Base-by-base conservation (phyloP, 2,329 filamentous ascomycete genomes). In the Cercospora berteroae region DNA sequence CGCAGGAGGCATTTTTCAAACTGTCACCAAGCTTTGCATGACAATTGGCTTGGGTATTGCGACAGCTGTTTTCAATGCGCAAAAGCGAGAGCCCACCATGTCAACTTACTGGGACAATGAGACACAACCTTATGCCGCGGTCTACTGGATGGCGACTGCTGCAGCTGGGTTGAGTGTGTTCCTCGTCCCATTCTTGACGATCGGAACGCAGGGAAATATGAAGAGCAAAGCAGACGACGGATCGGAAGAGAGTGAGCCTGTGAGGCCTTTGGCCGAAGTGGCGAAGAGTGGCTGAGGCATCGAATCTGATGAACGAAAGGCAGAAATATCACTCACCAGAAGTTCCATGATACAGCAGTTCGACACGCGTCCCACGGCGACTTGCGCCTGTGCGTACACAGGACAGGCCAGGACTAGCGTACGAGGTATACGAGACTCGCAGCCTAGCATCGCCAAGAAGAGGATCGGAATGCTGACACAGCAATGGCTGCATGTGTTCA, bases 1-100 rank as follows among this genome's bases (percentile, higher is more conserved):
- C 13, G 88, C 88, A 0, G 88, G 89, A 5, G 88, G 88, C 1
- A 86, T 92, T 48, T 88, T 91, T 73, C 89, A 90, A 75, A 90
- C 89, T 2, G 82, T 89, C 23, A 86, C 86, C 50, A 84, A 88
- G 65, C 80, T 90, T 3, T 85, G 84, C 59, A 83, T 83, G 60
- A 88, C 88, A 0, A 79, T 89, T 1, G 86, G 87, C 3, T 83
- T 89, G 63, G 87, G 87, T 1, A 83, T 90, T 59, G 83, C 86
- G 3, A 90, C 88, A 0, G 87, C 88, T 0, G 81, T 89, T 7
- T 89, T 85, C 72, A 84, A 83, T 69, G 83, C 83, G 0, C 79
- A 78, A 16, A 60, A 74, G 16, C 65, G 77, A 56, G 72, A 74
- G 5, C 78, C 79, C 2, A 69, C 73, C 0, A 70, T 73, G 16